A percentile compares a stretch with the other conserved stretches of the same genome.
These are phyloP conservation scores for Amoeboradix gromovi DNA, from an alignment of 371 early-diverging fungal species.

Conservation along the genomic window DNA sequence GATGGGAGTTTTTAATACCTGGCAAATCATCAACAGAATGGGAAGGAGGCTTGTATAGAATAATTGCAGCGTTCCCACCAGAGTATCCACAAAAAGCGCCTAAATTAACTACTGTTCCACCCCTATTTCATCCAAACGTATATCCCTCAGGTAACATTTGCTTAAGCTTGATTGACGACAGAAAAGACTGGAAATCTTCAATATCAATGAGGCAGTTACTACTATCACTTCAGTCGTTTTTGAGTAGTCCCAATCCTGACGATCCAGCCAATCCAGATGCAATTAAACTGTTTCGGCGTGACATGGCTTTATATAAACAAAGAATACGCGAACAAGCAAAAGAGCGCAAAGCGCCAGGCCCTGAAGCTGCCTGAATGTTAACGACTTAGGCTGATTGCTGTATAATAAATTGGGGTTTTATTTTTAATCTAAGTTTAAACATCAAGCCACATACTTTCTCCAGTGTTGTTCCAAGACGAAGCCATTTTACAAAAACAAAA, in stretches of 20 bases:
- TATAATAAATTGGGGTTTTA: no score
- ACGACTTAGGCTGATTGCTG: no score
- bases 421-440: no score
- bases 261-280: background rate
- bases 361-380: no score
- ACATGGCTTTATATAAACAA: background rate
- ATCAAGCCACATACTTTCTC: no score
- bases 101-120: constrained; percentile 20
- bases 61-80: constrained; percentile 62
- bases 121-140: constrained; percentile 95
- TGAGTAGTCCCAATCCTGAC: background rate
- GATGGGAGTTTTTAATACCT: constrained; percentile 6
- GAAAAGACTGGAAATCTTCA: constrained; percentile 10
- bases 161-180: constrained; percentile 84
- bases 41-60: constrained; percentile 81
- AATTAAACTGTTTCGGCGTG: background rate
- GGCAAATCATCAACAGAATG: constrained; percentile 55
- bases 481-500: no score
- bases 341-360: no score
- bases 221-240: background rate
- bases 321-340: background rate
- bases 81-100: constrained; percentile 27
- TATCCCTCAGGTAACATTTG: constrained; percentile 97
- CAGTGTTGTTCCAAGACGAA: no score
- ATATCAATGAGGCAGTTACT: background rate